Evolutionary conservation across 345 rosid genomes (phyloP).

Genomic region (Conringia planisiliqua): DNA sequence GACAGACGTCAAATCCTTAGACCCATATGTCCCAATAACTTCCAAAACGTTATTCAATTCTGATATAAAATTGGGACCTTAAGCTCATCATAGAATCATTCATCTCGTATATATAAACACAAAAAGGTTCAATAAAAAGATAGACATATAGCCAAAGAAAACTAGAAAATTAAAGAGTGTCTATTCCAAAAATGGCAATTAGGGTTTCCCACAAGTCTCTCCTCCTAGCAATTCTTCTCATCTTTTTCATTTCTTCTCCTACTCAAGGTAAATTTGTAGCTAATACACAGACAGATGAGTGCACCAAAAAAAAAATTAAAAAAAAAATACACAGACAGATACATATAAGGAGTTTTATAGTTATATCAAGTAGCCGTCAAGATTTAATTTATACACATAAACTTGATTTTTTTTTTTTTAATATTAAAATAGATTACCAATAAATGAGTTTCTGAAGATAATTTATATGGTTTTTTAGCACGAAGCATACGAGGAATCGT

Average conservation of each 20-base stretch:
- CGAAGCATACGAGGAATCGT: conserved; percentile 5
- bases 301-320: no score
- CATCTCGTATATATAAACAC: conserved; percentile 34
- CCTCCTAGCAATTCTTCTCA: conserved; percentile 24
- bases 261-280: conserved; percentile 25
- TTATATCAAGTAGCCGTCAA: not conserved
- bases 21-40: conserved; percentile 36
- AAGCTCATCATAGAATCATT: conserved; percentile 26
- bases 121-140: conserved; percentile 22
- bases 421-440: not conserved
- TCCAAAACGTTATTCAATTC: conserved; percentile 31
- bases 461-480: not conserved
- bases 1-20: conserved; percentile 29
- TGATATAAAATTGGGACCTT: conserved; percentile 29
- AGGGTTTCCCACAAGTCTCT: conserved; percentile 33
- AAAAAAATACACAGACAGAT: no score
- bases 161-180: not conserved
- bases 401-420: not conserved
- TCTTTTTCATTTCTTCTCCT: conserved; percentile 22
- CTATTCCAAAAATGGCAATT: conserved; percentile 31
- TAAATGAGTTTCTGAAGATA: not conserved
- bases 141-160: conserved; percentile 5
- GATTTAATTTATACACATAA: not conserved
- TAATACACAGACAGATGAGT: no score
- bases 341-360: not conserved